Conservation (phyloP, 257 asterid species). For the Scutellaria galericulata region DNA sequence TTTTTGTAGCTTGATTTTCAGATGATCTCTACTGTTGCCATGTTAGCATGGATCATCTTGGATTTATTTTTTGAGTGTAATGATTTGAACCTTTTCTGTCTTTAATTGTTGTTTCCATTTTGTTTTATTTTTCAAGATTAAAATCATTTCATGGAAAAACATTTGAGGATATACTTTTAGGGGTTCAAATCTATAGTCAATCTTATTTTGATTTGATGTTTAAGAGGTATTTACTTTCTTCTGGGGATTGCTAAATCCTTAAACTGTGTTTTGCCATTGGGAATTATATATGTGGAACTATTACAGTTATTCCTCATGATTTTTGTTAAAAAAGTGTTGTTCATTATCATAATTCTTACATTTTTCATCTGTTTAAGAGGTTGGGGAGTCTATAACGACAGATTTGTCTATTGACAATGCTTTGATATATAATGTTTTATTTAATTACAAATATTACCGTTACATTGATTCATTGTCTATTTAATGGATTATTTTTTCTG, state of each 20-base stretch:
- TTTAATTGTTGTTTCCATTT: background rate
- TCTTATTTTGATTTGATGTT: background rate
- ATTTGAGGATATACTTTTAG: background rate
- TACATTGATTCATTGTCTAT: background rate
- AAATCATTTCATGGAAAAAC: background rate
- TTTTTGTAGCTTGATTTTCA: background rate
- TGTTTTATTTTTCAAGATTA: background rate
- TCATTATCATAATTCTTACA: background rate
- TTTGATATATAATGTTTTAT: background rate
- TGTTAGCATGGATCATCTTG: conserved; percentile 3
- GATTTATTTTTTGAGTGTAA: background rate
- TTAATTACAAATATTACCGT: background rate
- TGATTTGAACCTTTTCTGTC: background rate
- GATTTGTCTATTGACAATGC: background rate
- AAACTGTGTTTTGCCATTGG: background rate
- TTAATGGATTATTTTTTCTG: background rate
- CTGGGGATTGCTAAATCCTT: background rate
- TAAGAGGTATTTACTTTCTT: conserved; percentile 15
- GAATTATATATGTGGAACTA: background rate
- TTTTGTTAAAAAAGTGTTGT: background rate
- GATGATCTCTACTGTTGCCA: background rate
- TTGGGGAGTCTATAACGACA: background rate
- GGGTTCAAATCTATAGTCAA: background rate
- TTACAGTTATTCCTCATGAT: background rate
- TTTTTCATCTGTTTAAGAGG: conserved; percentile 11